Conservation (phyloP, 768 basidiomycete genomes). For the Podaxis carcinomalis region DNA sequence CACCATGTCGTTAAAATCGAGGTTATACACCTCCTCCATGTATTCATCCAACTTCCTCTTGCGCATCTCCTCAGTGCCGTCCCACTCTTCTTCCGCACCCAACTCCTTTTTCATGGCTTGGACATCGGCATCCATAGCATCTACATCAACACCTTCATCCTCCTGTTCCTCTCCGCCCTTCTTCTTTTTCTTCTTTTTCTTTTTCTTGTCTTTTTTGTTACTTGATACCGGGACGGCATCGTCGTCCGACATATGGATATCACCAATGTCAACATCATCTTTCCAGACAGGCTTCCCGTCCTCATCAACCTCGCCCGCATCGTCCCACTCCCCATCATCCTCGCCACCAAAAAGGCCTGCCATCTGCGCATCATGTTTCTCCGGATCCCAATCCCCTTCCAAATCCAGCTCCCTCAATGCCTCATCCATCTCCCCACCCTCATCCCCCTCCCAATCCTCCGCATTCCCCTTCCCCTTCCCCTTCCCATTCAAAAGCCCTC, state of each 20-base stretch:
- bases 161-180: constrained; percentile 41
- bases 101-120: constrained; percentile 15
- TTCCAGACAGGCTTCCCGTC: constrained; percentile 82
- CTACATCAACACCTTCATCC: constrained; percentile 56
- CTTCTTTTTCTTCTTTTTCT: constrained; percentile 55
- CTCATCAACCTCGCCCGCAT: constrained; percentile 31
- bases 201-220: constrained; percentile 20
- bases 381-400: constrained; percentile 92
- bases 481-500: constrained; percentile 48
- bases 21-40: constrained; percentile 85
- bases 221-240: constrained; percentile 20
- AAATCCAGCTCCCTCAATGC: constrained; percentile 73
- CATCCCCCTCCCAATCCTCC: constrained; percentile 30
- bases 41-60: constrained; percentile 81
- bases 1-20: constrained; percentile 97
- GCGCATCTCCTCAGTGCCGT: constrained; percentile 87
- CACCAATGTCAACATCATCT: constrained; percentile 81
- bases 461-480: constrained; percentile 15
- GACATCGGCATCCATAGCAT: constrained; percentile 46
- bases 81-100: constrained; percentile 56
- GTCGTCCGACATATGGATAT: constrained; percentile 42
- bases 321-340: constrained; percentile 26
- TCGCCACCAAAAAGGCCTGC: constrained; percentile 53
- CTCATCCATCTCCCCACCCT: constrained; percentile 30
- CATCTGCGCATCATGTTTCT: constrained; percentile 82